A percentile compares a stretch with the other conserved stretches of the same genome.
These are phyloP conservation scores for Colletotrichum shisoi DNA, from an alignment of 2,329 filamentous ascomycete species.

Conservation along the genomic window DNA sequence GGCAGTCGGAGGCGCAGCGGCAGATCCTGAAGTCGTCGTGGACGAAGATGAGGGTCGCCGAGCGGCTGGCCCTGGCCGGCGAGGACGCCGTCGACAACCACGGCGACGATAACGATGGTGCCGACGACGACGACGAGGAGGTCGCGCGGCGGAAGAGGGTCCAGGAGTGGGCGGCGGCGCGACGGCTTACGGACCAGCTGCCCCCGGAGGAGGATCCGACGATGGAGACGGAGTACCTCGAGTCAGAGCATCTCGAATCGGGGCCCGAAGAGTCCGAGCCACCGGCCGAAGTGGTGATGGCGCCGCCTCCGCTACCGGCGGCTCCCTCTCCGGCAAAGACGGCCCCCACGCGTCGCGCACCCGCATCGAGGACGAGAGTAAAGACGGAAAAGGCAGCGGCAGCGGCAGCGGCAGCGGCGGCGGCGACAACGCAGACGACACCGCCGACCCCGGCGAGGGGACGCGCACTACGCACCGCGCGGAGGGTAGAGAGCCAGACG, in stretches of 20 bases:
- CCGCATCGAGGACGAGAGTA: slow-evolving; percentile 10
- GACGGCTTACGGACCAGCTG: slow-evolving; percentile 23
- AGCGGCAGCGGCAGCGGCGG: neutral
- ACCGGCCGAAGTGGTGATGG: neutral
- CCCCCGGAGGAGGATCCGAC: slow-evolving; percentile 34
- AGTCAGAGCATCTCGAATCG: slow-evolving; percentile 5
- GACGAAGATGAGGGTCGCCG: slow-evolving; percentile 35
- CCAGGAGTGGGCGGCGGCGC: slow-evolving; percentile 31
- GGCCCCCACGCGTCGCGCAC: neutral
- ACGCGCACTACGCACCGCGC: slow-evolving; percentile 11
- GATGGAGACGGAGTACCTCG: slow-evolving; percentile 23
- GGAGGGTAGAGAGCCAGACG: slow-evolving; percentile 36
- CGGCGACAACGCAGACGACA: neutral
- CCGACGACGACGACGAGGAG: slow-evolving; percentile 23
- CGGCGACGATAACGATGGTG: neutral
- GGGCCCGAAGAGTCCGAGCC: neutral
- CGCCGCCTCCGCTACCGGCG: neutral
- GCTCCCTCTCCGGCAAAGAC: neutral
- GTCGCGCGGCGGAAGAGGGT: slow-evolving; percentile 19
- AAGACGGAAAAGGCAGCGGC: neutral
- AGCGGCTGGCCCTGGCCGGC: slow-evolving; percentile 14
- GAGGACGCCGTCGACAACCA: slow-evolving; percentile 1
- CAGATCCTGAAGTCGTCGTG: slow-evolving; percentile 39
- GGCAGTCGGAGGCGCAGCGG: slow-evolving; percentile 33
- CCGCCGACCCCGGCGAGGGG: slow-evolving; percentile 1